Conservation (phyloP, 805 yeast genomes). For the Lipomyces oligophaga region DNA sequence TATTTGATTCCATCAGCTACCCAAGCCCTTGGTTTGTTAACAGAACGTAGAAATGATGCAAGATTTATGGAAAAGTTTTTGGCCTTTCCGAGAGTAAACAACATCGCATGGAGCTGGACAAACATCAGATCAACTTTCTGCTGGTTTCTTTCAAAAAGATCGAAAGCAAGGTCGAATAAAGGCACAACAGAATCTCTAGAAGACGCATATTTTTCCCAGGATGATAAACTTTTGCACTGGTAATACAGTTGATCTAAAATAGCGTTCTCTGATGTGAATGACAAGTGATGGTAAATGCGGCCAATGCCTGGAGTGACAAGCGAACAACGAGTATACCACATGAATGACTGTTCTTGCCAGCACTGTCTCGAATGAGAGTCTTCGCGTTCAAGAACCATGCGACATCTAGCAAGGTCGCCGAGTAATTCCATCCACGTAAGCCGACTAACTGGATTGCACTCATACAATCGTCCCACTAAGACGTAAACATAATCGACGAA, state of each 20-base stretch:
- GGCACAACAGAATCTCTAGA: constrained; percentile 14
- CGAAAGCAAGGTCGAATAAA: constrained; percentile 9
- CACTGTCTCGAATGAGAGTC: background rate
- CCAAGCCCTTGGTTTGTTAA: constrained; percentile 24
- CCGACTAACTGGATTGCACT: constrained; percentile 7
- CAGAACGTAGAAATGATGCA: constrained; percentile 5
- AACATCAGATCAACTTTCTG: constrained; percentile 14
- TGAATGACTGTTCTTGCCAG: constrained; percentile 19
- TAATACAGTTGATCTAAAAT: constrained; percentile 24
- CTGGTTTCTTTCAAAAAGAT: constrained; percentile 2
- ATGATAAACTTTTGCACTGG: constrained; percentile 16
- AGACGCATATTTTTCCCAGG: constrained; percentile 4
- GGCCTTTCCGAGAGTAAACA: constrained; percentile 8
- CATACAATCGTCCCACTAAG: constrained; percentile 16
- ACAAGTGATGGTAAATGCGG: constrained; percentile 21
- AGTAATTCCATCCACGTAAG: constrained; percentile 22
- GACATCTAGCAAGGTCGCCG: constrained; percentile 22
- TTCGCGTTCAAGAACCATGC: constrained; percentile 15
- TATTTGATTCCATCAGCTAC: constrained; percentile 19
- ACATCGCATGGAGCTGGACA: constrained; percentile 12
- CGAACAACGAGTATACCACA: constrained; percentile 22
- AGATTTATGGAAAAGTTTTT: constrained; percentile 2
- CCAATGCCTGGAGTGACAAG: constrained; percentile 18
- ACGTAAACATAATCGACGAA: constrained; percentile 15
- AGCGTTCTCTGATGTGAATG: constrained; percentile 8